Evolutionary conservation across 257 asterid genomes (phyloP), one percentile per base, ranked within the genome.

Genomic region (Nicotiana knightiana): DNA sequence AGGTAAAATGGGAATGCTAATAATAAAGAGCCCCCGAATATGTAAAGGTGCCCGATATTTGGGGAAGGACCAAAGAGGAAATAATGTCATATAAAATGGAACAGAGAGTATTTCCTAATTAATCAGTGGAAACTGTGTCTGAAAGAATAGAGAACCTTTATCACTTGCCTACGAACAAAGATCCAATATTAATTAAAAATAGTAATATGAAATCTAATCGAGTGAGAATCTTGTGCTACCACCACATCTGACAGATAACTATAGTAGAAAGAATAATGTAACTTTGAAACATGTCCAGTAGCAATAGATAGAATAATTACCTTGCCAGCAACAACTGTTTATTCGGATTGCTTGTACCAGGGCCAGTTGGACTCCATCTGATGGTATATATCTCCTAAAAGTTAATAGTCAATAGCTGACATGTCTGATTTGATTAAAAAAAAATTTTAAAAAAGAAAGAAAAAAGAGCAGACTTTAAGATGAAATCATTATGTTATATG

Each of bases 281-380:
- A 58, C 7, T 58, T 58, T 6, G 9, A n/a, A 48, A 48, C 62
- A 48, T 48, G 43, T 48, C 43, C 7, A 7, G 79, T 73, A 46
- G 62, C 79, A 6, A 73, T 24, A 48, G 61, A 73, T 21, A 75
- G 43, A 73, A 12, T 39, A 79, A 75, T 83, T 78, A 96, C 99
- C 99, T 96, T 66, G 98, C 99, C 81, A 96, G 88, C 86, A 96
- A 84, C 87, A 91, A 83, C 77, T 88, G 91, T 82, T 86, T 88
- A 87, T 91, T 96, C 17, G 99, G 97, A 84, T 94, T 93, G 91
- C 84, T 91, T 84, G 98, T 87, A 76, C 97, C 95, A 30, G 93
- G 85, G 28, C 99, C 98, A 32, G 97, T 90, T 59, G 99, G 97
- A 88, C 98, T 96, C 99, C 98, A 96, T 89, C 94, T 88, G 82